phyloP scores from a whole-genome alignment of 1,284 basidiomycete species.

The Pholiota adiposa region DNA sequence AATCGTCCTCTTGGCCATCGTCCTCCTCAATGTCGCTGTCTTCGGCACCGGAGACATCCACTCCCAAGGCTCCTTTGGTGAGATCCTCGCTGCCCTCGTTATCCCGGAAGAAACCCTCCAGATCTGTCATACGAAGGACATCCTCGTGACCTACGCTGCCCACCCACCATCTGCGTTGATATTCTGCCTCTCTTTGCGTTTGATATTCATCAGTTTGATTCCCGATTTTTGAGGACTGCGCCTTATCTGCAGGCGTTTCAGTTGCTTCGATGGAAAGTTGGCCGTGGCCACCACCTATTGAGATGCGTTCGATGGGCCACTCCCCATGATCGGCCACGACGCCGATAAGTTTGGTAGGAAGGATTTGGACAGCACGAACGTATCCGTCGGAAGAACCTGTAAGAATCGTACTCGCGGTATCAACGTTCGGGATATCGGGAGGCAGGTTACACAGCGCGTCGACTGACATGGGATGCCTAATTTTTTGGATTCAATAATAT shows the following conservation, averaged over 20 bases:
- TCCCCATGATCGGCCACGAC: constrained; percentile 90
- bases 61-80: constrained; percentile 37
- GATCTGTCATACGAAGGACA: constrained; percentile 82
- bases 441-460: constrained; percentile 83
- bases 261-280: constrained; percentile 33
- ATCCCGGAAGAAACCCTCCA: constrained; percentile 61
- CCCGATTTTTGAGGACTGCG: constrained; percentile 41
- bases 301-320: constrained; percentile 89
- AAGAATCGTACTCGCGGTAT: constrained; percentile 76
- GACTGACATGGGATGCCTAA: constrained; percentile 85
- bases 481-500: constrained; percentile 6
- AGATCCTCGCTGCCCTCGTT: constrained; percentile 40
- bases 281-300: constrained; percentile 49
- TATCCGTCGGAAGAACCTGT: constrained; percentile 95
- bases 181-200: constrained; percentile 18
- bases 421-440: constrained; percentile 56
- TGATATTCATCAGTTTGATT: constrained; percentile 35
- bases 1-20: constrained; percentile 28
- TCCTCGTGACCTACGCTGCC: constrained; percentile 96
- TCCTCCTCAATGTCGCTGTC: constrained; percentile 37
- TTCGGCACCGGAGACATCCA: constrained; percentile 31
- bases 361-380: constrained; percentile 86
- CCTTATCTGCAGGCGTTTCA: constrained; percentile 21
- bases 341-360: constrained; percentile 90
- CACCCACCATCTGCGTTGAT: constrained; percentile 65